These are phyloP conservation scores for Kregervanrija delftensis DNA, from an alignment of 805 yeast genomes.

Conservation along the genomic window DNA sequence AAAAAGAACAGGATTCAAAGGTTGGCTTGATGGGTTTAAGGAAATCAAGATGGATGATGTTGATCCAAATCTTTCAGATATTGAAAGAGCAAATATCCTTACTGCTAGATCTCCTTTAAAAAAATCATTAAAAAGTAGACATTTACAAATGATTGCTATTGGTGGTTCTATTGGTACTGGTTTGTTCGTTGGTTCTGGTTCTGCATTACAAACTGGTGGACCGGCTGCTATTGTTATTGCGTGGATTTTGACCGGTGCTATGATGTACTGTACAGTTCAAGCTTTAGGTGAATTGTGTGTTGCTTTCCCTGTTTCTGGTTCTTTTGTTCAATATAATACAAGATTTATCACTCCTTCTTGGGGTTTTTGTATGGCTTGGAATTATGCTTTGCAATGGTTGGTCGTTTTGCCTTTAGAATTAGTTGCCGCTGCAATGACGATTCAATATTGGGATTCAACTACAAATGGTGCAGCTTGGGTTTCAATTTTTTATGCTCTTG, in stretches of 20 bases:
- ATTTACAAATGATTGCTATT: conserved; percentile 73
- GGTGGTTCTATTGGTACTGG: conserved; percentile 87
- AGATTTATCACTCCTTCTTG: conserved; percentile 52
- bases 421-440: conserved; percentile 48
- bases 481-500: conserved; percentile 44
- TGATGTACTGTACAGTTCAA: conserved; percentile 58
- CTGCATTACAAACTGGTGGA: conserved; percentile 57
- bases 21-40: conserved; percentile 26
- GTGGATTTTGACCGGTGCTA: conserved; percentile 50
- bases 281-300: conserved; percentile 60
- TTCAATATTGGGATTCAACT: conserved; percentile 39
- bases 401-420: conserved; percentile 48
- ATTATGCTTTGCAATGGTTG: conserved; percentile 50
- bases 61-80: conserved; percentile 37
- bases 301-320: conserved; percentile 58
- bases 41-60: conserved; percentile 28
- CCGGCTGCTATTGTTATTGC: conserved; percentile 67
- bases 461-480: conserved; percentile 51
- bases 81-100: conserved; percentile 39
- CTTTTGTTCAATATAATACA: conserved; percentile 53
- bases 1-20: conserved; percentile 4
- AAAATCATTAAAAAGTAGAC: conserved; percentile 53
- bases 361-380: conserved; percentile 60
- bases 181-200: conserved; percentile 67
- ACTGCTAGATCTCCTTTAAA: conserved; percentile 45